Evolutionary conservation across 306 rosid species (phyloP).

Genomic region (Gynostemma pentaphyllum): DNA sequence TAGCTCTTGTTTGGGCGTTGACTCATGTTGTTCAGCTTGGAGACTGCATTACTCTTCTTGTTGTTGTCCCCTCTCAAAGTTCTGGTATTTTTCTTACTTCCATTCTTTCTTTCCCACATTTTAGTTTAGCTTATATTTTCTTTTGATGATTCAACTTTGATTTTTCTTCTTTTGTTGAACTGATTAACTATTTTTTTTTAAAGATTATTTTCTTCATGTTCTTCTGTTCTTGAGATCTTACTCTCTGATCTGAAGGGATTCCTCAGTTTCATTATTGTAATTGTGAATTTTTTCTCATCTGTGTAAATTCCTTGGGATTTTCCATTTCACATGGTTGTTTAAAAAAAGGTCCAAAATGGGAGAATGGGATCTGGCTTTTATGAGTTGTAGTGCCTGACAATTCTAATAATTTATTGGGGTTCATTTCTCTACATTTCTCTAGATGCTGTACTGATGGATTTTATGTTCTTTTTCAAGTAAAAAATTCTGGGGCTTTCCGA

Average conservation of each 20-base stretch:
- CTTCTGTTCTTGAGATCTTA: no score
- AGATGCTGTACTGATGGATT: not conserved
- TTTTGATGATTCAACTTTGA: not conserved
- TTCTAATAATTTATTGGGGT: not conserved
- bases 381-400: no score
- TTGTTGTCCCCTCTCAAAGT: slow-evolving; percentile 81
- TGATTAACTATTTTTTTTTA: no score
- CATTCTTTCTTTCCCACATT: not conserved
- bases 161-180: not conserved
- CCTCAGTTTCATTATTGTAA: not conserved
- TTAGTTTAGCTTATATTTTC: not conserved
- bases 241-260: not conserved
- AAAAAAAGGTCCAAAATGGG: not conserved
- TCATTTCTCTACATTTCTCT: not conserved
- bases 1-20: slow-evolving; percentile 90
- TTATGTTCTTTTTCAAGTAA: slow-evolving; percentile 44
- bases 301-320: not conserved
- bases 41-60: slow-evolving; percentile 84
- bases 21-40: slow-evolving; percentile 99
- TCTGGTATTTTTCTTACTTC: slow-evolving; percentile 51
- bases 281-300: not conserved
- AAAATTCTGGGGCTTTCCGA: slow-evolving; percentile 85
- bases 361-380: not conserved
- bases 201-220: no score
- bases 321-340: not conserved